Evolutionary conservation across 257 asterid genomes (phyloP).

Genomic region (Ajuga chamaepitys): DNA sequence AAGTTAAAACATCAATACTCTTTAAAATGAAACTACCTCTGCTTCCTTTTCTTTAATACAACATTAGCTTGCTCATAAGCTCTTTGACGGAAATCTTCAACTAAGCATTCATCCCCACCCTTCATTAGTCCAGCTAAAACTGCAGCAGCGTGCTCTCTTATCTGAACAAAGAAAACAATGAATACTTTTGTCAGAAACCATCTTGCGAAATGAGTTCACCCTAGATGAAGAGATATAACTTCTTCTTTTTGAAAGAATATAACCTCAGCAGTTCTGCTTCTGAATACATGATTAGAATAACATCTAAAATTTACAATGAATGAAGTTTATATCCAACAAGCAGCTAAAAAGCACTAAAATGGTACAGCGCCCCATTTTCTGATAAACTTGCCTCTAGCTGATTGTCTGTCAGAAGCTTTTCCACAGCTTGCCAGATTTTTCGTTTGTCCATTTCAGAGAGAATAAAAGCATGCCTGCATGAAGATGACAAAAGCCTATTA

Average conservation of each 20-base stretch:
- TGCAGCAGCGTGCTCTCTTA: constrained; percentile 99
- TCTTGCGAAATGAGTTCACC: constrained; percentile 1
- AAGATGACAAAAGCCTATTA: constrained; percentile 16
- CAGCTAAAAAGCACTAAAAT: neutral
- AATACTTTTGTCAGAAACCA: constrained; percentile 3
- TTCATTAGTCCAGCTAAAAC: constrained; percentile 97
- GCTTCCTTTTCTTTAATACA: constrained; percentile 58
- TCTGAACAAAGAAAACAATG: constrained; percentile 36
- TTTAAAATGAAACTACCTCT: constrained; percentile 58
- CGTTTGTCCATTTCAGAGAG: constrained; percentile 62
- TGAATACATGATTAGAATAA: neutral
- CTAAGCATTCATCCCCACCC: constrained; percentile 70
- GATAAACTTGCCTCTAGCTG: constrained; percentile 81
- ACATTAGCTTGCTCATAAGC: constrained; percentile 74
- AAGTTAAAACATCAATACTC: too few relatives aligned
- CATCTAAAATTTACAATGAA: neutral
- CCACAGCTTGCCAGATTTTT: constrained; percentile 81
- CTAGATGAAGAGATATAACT: too few relatives aligned
- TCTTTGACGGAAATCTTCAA: constrained; percentile 70
- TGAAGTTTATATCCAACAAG: neutral
- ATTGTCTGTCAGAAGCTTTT: constrained; percentile 75
- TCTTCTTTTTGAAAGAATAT: too few relatives aligned
- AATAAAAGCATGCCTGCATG: constrained; percentile 76
- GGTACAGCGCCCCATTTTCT: neutral
- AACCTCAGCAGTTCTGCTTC: too few relatives aligned